phyloP scores from a whole-genome alignment of 2,329 filamentous ascomycete species.

The Arthrocladium fulminans region DNA sequence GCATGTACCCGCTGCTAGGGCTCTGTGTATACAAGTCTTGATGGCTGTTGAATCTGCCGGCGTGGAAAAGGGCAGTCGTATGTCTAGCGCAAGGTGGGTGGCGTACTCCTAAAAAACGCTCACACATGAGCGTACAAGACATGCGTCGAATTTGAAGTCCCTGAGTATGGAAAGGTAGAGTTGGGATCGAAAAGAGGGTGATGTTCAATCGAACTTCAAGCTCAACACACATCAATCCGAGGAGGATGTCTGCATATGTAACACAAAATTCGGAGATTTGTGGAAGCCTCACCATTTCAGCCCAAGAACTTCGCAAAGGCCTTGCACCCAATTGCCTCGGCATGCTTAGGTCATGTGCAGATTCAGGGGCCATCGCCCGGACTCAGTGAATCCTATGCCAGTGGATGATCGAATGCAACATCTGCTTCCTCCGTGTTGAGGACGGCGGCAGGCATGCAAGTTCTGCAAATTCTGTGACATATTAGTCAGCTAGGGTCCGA shows the following conservation, averaged over 20 bases:
- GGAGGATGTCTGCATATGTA: slow-evolving; percentile 7
- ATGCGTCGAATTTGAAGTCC: too few relatives aligned
- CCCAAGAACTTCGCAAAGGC: background rate
- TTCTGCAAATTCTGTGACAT: too few relatives aligned
- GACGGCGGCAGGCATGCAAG: too few relatives aligned
- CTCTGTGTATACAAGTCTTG: background rate
- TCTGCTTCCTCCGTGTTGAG: too few relatives aligned
- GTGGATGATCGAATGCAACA: too few relatives aligned
- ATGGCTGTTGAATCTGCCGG: background rate
- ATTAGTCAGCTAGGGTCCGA: too few relatives aligned
- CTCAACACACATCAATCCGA: background rate
- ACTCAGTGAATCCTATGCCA: background rate
- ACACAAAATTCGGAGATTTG: slow-evolving; percentile 6
- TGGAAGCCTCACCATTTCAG: background rate
- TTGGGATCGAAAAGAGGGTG: too few relatives aligned
- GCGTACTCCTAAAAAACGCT: too few relatives aligned
- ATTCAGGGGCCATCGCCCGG: background rate
- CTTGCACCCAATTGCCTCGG: background rate
- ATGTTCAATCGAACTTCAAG: background rate
- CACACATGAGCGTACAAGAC: too few relatives aligned
- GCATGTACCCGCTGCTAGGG: background rate
- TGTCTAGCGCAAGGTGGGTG: too few relatives aligned
- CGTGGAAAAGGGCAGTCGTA: too few relatives aligned
- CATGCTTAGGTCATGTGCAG: background rate
- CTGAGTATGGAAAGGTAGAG: background rate